Evolutionary conservation across 2,329 filamentous ascomycete genomes (phyloP), one percentile per base, ranked within the genome.

Genomic region (Fusarium sp.): DNA sequence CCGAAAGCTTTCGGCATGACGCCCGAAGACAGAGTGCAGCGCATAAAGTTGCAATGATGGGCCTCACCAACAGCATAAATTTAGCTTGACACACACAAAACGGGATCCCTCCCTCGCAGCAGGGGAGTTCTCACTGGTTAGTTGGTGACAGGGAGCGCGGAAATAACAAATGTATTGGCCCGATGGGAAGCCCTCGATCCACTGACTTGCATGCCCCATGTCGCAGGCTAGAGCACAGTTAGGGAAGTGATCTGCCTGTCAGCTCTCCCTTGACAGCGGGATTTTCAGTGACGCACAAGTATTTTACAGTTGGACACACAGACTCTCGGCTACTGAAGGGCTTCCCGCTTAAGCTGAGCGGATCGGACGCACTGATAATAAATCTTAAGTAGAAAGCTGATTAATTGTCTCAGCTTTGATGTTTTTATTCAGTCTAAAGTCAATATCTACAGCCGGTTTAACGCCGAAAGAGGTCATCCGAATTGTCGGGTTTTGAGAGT

Each of bases 1-100:
- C 65, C 65, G 65, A 68, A 68, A 68, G 38, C 56, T 63, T 68
- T 68, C 65, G 65, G 33, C 42, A 22, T 60, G 13, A 31, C 48
- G 26, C 42, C 62, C 60, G 36, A 60, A 54, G 13, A 44, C 33
- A 61, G 31, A 59, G 16, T 56, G 50, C 59, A 57, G 31, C n/a
- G n/a, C n/a, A n/a, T n/a, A n/a, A 38, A 28, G 16, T 15, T 30
- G 31, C 36, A 28, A 22, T 18, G 24, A 61, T 61, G 20, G 35
- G 18, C 18, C 20, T 41, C 9, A 26, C 45, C 35, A 31, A 54
- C 56, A 54, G 45, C n/a, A 38, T 41, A 36, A n/a, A n/a, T n/a
- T n/a, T n/a, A n/a, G 24, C 24, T 22, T 28, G 42, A 28, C 44
- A 45, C 33, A 26, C 45, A 31, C 16, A 33, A 28, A 39, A 16